A percentile compares a stretch with the other conserved stretches of the same genome.
Evolutionary conservation across 2,329 filamentous ascomycete species (phyloP).

Genomic region (Trichoderma sp.): DNA sequence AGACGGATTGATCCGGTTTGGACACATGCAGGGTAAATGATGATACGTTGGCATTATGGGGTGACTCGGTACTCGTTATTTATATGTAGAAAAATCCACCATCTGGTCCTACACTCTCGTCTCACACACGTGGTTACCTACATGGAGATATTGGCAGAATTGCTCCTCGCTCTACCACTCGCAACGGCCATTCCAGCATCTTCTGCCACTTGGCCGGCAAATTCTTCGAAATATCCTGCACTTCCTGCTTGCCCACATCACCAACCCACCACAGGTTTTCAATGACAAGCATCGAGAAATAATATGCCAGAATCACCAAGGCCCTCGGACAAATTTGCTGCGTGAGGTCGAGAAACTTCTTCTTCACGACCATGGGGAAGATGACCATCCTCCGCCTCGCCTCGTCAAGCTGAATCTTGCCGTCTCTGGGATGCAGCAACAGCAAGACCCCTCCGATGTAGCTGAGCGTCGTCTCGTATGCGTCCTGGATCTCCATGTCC

Average conservation of each 20-base stretch:
- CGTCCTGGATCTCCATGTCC: conserved; percentile 23
- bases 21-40: not conserved
- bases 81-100: not conserved
- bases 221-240: conserved; percentile 12
- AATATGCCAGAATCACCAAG: conserved; percentile 21
- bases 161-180: not conserved
- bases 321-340: conserved; percentile 17
- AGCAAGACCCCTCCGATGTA: conserved; percentile 22
- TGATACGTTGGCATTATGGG: not conserved
- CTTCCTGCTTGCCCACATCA: conserved; percentile 10
- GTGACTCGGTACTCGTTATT: not conserved
- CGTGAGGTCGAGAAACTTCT: conserved; percentile 18
- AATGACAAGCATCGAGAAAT: conserved; percentile 20
- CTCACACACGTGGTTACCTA: not conserved
- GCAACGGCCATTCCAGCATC: conserved; percentile 16
- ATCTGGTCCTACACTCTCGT: not conserved
- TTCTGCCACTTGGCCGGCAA: conserved; percentile 16
- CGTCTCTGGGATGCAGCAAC: not conserved
- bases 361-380: conserved; percentile 22
- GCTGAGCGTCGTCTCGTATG: conserved; percentile 24
- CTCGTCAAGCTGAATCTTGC: not conserved
- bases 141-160: not conserved
- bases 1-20: not conserved
- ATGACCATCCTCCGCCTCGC: conserved; percentile 17
- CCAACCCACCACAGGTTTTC: conserved; percentile 21